A percentile compares a stretch with the other conserved stretches of the same genome.
Conservation (phyloP, 345 rosid species). For the Eucalyptus tenuipes region DNA sequence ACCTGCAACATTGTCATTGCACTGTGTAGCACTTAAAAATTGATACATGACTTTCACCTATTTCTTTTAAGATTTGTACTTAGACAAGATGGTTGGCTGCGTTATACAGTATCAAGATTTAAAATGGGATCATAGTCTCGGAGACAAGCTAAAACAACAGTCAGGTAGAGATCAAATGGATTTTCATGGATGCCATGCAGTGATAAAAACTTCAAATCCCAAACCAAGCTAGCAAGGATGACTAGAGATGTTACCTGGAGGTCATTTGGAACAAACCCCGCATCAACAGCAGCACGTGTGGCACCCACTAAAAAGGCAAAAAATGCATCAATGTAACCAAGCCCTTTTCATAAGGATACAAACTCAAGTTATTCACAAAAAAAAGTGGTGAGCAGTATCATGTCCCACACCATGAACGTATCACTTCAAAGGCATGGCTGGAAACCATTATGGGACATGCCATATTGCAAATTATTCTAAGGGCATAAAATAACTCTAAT, state of each 20-base stretch:
- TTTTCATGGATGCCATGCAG: background rate
- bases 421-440: background rate
- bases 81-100: background rate
- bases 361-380: background rate
- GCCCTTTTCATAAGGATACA: background rate
- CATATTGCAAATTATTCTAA: background rate
- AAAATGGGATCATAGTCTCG: background rate
- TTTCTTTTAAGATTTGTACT: background rate
- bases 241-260: conserved; percentile 55
- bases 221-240: background rate
- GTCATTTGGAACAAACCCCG: conserved; percentile 96
- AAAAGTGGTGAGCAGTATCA: background rate
- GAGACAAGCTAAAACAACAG: background rate
- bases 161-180: background rate
- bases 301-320: conserved; percentile 68
- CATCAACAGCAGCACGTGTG: conserved; percentile 99
- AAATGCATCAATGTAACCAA: background rate
- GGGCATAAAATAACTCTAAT: background rate
- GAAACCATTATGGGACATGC: background rate
- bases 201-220: background rate
- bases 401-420: background rate
- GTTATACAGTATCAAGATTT: background rate
- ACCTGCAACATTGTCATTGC: background rate
- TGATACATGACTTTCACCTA: background rate
- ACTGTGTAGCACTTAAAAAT: background rate